A percentile compares a stretch with the other conserved stretches of the same genome.
Conservation (phyloP, 108 stramenopile species). For the Thalassiosira profunda region DNA sequence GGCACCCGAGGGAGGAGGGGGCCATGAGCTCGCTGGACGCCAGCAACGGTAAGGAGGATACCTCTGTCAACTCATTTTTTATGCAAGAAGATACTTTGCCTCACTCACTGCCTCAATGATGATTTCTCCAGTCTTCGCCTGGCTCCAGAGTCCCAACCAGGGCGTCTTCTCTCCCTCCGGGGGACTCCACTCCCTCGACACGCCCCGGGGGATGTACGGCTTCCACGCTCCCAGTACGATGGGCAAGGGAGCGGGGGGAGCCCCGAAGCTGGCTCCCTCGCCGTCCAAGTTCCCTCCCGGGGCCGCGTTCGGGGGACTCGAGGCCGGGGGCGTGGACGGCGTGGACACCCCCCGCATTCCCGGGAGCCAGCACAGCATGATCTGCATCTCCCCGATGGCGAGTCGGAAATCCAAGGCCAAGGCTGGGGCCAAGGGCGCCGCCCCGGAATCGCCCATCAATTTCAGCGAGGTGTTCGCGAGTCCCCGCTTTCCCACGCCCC, state of each 20-base stretch:
- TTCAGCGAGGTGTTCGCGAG: constrained; percentile 81
- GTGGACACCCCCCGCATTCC: constrained; percentile 27
- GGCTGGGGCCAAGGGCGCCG: not conserved
- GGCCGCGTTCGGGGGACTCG: constrained; percentile 56
- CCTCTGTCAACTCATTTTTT: not conserved
- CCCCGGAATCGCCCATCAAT: constrained; percentile 69
- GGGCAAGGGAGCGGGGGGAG: constrained; percentile 21
- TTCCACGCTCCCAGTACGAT: constrained; percentile 20
- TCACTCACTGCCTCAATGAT: no score
- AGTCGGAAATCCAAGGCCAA: constrained; percentile 49
- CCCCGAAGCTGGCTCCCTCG: constrained; percentile 66
- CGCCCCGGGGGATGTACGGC: constrained; percentile 65
- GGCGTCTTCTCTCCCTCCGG: constrained; percentile 83
- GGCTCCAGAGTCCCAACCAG: constrained; percentile 83
- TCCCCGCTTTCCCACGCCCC: constrained; percentile 35
- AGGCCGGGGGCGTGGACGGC: constrained; percentile 41
- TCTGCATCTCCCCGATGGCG: constrained; percentile 84
- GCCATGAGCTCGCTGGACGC: constrained; percentile 49
- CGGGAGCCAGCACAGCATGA: constrained; percentile 57
- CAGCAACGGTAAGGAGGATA: constrained; percentile 49
- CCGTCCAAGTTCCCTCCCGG: no score
- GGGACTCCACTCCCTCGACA: constrained; percentile 60
- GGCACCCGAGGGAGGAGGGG: constrained; percentile 28
- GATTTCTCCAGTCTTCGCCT: constrained; percentile 60
- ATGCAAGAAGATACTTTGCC: not conserved